Evolutionary conservation across 2,329 filamentous ascomycete genomes (phyloP).

Genomic region (Talaromyces islandicus): DNA sequence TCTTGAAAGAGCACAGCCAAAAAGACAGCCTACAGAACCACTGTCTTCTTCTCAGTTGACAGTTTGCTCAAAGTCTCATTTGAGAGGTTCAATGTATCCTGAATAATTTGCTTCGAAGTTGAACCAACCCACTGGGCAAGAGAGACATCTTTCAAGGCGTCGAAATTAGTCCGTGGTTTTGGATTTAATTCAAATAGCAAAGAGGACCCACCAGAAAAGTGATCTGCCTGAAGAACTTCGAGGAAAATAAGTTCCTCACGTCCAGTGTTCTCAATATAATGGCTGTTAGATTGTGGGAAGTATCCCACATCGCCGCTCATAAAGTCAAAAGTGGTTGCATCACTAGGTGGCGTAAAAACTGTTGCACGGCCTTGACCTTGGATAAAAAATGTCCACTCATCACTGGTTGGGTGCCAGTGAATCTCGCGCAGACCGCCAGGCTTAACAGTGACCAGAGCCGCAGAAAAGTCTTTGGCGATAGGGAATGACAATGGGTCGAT

Average conservation of each 20-base stretch:
- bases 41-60: conserved; percentile 42
- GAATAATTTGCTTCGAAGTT: conserved; percentile 53
- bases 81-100: conserved; percentile 48
- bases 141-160: conserved; percentile 36
- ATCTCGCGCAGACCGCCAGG: conserved; percentile 71
- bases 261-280: conserved; percentile 73
- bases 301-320: conserved; percentile 69
- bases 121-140: conserved; percentile 45
- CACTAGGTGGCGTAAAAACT: conserved; percentile 64
- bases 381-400: conserved; percentile 79
- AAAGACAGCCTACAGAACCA: conserved; percentile 20
- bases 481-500: conserved; percentile 71
- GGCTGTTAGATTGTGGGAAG: conserved; percentile 69
- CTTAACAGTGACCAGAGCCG: conserved; percentile 64
- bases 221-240: conserved; percentile 66
- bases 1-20: neutral
- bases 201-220: conserved; percentile 47
- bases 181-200: too few relatives aligned
- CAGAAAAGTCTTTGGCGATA: conserved; percentile 66
- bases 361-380: conserved; percentile 65
- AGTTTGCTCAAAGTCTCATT: conserved; percentile 34
- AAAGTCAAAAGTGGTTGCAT: conserved; percentile 71
- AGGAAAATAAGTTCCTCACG: conserved; percentile 71
- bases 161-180: neutral
- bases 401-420: conserved; percentile 75